Base-by-base conservation (phyloP, 495 filamentous ascomycete genomes). In the Podospora pseudocomata region DNA sequence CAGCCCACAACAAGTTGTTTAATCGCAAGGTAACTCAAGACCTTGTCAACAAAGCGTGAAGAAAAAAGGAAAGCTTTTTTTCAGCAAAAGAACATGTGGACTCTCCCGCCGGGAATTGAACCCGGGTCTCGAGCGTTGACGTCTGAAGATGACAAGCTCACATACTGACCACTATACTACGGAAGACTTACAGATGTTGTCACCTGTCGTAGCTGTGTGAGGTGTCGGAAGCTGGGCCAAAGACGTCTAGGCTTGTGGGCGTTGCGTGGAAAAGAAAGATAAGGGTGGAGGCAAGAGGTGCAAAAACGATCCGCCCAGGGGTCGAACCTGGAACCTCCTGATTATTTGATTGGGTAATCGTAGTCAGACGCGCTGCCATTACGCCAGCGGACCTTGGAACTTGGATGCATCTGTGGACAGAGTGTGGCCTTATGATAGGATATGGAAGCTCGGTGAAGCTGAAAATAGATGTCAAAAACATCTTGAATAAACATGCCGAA, bases 161-260 rank as follows among this genome's bases (percentile, higher is more conserved):
- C 55, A 58, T 58, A 58, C 55, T 58, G 55, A 58, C 55, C 55
- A 58, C 55, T 58, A 58, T 58, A 58, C 55, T 58, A 58, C 55
- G 55, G 55, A 58, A 58, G 55, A 58, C 6, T 58, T 58, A 2
- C 55, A 58, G 55, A 26, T 58, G 55, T 58, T 4, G 13, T 58
- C 55, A 58, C 18, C n/a, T 58, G 55, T 20, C 18, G 55, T 58
- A 58, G 55, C 11, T 58, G 55, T 20, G 55, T 4, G 5, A 19
- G 18, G 0, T 19, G 5, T 1, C 55, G 55, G 13, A 58, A 15
- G 7, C 3, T 58, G 55, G 55, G 55, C 23, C 20, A 4, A 58
- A 49, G 39, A 7, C 7, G 30, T 4, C 30, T 32, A 5, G 7
- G 39, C 13, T 18, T 58, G n/a, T 57, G 23, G 55, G 55, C 5